Base-by-base conservation (phyloP, 2,329 filamentous ascomycete species). In the Trichophyton mentagrophytes region DNA sequence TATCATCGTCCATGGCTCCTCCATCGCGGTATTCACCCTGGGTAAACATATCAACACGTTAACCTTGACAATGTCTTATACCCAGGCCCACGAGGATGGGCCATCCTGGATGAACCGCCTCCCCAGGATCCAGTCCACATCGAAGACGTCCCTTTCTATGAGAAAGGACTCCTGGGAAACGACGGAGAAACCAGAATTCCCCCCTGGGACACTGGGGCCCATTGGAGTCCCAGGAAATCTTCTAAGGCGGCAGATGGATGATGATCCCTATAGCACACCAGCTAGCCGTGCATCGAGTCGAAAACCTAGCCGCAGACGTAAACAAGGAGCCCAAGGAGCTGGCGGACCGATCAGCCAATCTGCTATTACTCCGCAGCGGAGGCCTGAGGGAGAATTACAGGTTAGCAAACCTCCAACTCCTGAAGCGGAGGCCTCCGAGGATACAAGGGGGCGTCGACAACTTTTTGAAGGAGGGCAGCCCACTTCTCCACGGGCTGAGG, bases 11-110 rank as follows among this genome's bases (percentile, higher is more conserved):
- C 93, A 99, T 69, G 93, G 93, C 22, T 97, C 93, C n/a, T 97
- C 93, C 0, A 88, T 99, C 67, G 93, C 93, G 3, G 93, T 99
- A 7, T 99, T 99, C 69, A 97, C 93, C 0, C 83, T 99, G 1
- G 93, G 93, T 68, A 99, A 97, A 74, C 91, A 89, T 63, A 99
- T 99, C 82, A 97, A 97, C 76, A 97, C 93, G 0, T 77, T 99
- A 66, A 91, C 89, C 0, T 80, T 99, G 63, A 96, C 93, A 60
- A 89, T 99, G 83, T 96, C 93, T 0, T 99, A 97, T 76, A 99
- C 93, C 0, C 84, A 87, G 63, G 90, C 86, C 17, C 88, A 88
- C 58, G 92, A 96, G 61, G 89, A 95, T 40, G 89, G 90, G 0
- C 88, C 90, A 1, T 85, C 85, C 1, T 99, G 93, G 93, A 95